A percentile compares a stretch with the other conserved stretches of the same genome.
Evolutionary conservation across 1,284 basidiomycete genomes (phyloP).

Genomic region (Cutaneotrichosporon arboriforme): DNA sequence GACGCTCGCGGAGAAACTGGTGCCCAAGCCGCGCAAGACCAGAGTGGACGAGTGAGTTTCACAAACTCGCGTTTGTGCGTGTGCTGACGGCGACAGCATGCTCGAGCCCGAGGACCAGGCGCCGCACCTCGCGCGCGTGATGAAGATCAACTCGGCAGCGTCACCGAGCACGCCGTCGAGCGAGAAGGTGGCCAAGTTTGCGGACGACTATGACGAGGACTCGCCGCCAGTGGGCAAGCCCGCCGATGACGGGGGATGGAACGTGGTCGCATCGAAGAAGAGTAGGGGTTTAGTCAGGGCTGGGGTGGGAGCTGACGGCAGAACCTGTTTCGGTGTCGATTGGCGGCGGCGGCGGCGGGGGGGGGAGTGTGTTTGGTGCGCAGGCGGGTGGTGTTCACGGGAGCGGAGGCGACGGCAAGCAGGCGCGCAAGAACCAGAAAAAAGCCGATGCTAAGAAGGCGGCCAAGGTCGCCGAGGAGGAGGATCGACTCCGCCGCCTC

Average conservation of each 20-base stretch:
- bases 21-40: conserved; percentile 39
- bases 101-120: conserved; percentile 40
- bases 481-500: conserved; percentile 33
- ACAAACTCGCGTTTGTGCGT: no score
- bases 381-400: neutral
- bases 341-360: conserved; percentile 8
- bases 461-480: conserved; percentile 36
- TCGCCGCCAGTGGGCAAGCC: conserved; percentile 9
- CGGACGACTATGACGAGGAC: conserved; percentile 26
- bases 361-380: no score
- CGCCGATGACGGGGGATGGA: conserved; percentile 36
- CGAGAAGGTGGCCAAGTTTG: conserved; percentile 13
- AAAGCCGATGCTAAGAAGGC: conserved; percentile 43
- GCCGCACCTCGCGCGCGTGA: conserved; percentile 36
- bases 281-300: conserved; percentile 25
- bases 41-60: conserved; percentile 44
- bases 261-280: conserved; percentile 38
- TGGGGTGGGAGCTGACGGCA: conserved; percentile 10
- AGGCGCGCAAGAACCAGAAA: conserved; percentile 43
- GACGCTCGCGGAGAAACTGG: conserved; percentile 40
- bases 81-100: conserved; percentile 32
- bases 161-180: no score
- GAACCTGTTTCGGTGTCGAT: conserved; percentile 32
- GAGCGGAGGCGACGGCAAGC: conserved; percentile 22
- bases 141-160: conserved; percentile 27